Conservation (phyloP, 1,139 yeast genomes). For the Saccharomyces hybrid region DNA sequence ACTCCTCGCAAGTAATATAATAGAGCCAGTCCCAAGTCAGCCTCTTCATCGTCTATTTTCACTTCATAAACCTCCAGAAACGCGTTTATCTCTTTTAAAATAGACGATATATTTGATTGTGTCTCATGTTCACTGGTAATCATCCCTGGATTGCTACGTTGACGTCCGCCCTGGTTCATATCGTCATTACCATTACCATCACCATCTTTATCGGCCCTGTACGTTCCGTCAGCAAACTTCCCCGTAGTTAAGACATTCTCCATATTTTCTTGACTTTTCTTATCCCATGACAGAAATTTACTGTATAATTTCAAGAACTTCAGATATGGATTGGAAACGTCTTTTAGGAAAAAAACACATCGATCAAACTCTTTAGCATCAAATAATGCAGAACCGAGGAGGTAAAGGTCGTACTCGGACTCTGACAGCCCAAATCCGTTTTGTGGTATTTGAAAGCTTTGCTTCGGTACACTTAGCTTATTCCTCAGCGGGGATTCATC, state of each 20-base stretch:
- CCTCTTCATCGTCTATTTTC: conserved; percentile 31
- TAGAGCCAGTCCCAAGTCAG: conserved; percentile 34
- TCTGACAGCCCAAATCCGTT: conserved; percentile 14
- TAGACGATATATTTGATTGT: conserved; percentile 17
- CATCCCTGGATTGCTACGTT: background rate
- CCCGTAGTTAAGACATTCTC: conserved; percentile 48
- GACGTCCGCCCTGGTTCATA: background rate
- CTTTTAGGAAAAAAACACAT: conserved; percentile 52
- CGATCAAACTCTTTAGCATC: conserved; percentile 82
- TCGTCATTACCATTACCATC: conserved; percentile 1
- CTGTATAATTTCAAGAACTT: conserved; percentile 64
- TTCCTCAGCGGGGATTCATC: conserved; percentile 10
- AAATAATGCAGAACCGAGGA: conserved; percentile 68
- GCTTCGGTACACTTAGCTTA: conserved; percentile 2
- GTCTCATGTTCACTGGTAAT: conserved; percentile 20
- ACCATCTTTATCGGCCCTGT: conserved; percentile 5
- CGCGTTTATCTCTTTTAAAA: conserved; percentile 39
- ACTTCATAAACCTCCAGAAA: conserved; percentile 27
- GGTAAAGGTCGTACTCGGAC: conserved; percentile 40
- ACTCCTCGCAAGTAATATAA: conserved; percentile 65
- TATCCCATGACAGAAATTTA: conserved; percentile 64
- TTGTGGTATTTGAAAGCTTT: background rate
- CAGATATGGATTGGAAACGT: conserved; percentile 48
- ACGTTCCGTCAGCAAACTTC: conserved; percentile 8
- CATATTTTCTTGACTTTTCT: conserved; percentile 60